Base-by-base conservation (phyloP, 2,329 filamentous ascomycete genomes). In the Alternaria atra region DNA sequence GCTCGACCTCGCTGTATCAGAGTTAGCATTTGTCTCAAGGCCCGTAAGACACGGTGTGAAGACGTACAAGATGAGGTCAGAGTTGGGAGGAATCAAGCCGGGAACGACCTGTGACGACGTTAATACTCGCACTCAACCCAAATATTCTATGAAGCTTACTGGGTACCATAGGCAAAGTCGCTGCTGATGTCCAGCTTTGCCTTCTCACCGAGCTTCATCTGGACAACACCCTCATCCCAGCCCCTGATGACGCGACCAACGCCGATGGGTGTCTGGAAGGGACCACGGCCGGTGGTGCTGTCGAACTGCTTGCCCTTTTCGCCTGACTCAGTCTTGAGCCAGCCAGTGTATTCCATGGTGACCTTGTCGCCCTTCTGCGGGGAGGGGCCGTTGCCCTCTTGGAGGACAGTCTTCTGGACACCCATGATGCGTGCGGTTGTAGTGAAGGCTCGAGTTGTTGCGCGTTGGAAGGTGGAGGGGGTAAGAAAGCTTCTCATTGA, bases 151-250 rank as follows among this genome's bases (percentile, higher is more conserved):
- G n/a, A 34, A 23, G 20, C 67, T 58, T 54, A 70, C 65, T 73
- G 69, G 54, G 20, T 47, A 51, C 72, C 72, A 51, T 74, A 74
- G 17, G 56, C 65, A 52, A 69, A 86, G 78, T 85, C 92, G 89
- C 86, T 86, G 64, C 89, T 86, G 76, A 97, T 97, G 71, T 90
- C 90, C 63, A 98, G 85, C 50, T 87, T 91, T 54, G 92, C 90
- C 85, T 91, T 94, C 86, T 97, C 94, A 77, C 94, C 94, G 57
- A 96, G 84, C 79, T 90, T 90, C 94, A 98, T 97, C 77, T 87
- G 83, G n/a, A 70, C 62, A 42, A 72, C 70, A 69, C 90, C 93
- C 82, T 97, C 81, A 64, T 84, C 82, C 82, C 82, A 83, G 65
- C 82, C 94, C 83, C 87, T 88, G 82, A 98, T 97, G 76, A 98